These are phyloP conservation scores for Erythrophleum ivorense DNA, from an alignment of 331 rosid species.

Conservation along the genomic window DNA sequence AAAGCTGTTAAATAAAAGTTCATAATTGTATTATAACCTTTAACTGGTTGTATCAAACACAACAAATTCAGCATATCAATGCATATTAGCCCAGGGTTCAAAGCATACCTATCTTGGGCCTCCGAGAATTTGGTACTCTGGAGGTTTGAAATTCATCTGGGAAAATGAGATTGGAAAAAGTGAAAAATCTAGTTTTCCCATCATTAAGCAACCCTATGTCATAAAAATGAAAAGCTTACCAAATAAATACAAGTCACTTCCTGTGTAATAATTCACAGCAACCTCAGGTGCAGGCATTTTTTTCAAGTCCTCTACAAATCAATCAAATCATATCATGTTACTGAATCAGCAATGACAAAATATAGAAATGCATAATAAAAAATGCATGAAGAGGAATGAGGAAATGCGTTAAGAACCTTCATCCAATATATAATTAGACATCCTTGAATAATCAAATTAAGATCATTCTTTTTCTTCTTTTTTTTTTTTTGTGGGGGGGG, in stretches of 20 bases:
- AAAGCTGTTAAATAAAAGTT: background rate
- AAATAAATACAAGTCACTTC: slow-evolving; percentile 86
- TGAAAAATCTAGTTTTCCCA: slow-evolving; percentile 36
- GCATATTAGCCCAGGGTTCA: slow-evolving; percentile 30
- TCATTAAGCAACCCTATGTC: slow-evolving; percentile 16
- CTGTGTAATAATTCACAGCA: slow-evolving; percentile 96
- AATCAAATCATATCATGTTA: slow-evolving; percentile 41
- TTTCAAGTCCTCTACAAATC: slow-evolving; percentile 73
- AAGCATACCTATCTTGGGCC: slow-evolving; percentile 84
- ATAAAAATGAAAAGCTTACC: slow-evolving; percentile 59
- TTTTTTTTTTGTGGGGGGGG: background rate
- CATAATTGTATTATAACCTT: background rate
- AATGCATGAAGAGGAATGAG: slow-evolving; percentile 17
- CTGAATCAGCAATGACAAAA: slow-evolving; percentile 8
- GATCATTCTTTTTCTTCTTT: slow-evolving; percentile 7
- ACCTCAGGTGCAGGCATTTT: slow-evolving; percentile 84
- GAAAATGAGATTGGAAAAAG: slow-evolving; percentile 25
- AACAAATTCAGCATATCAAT: slow-evolving; percentile 20
- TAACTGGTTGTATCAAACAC: slow-evolving; percentile 4
- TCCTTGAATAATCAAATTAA: slow-evolving; percentile 18
- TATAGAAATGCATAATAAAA: background rate
- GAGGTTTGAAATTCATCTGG: slow-evolving; percentile 98
- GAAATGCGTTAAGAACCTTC: slow-evolving; percentile 11
- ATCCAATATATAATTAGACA: slow-evolving; percentile 12
- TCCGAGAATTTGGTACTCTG: slow-evolving; percentile 83